phyloP scores from a whole-genome alignment of 2,329 filamentous ascomycete species.

The Aspergillus proliferans region DNA sequence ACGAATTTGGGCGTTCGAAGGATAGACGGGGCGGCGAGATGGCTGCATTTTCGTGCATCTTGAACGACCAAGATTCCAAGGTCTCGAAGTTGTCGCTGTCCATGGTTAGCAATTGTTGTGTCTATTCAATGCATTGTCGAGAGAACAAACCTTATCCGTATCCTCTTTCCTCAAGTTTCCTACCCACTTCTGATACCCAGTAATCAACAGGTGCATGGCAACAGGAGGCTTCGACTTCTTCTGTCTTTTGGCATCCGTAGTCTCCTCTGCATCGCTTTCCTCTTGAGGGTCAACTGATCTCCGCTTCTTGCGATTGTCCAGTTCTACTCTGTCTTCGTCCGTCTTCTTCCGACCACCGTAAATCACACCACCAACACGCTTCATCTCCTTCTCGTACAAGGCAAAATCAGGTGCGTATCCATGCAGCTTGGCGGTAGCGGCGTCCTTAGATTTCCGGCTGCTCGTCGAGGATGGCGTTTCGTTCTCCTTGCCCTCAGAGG shows the following conservation, averaged over 20 bases:
- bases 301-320: slow-evolving; percentile 35
- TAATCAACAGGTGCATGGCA: slow-evolving; percentile 70
- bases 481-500: slow-evolving; percentile 69
- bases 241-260: slow-evolving; percentile 56
- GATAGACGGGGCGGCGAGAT: slow-evolving; percentile 79
- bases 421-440: slow-evolving; percentile 71
- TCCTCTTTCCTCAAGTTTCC: slow-evolving; percentile 68
- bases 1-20: slow-evolving; percentile 93
- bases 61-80: slow-evolving; percentile 75
- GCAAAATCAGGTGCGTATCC: slow-evolving; percentile 76
- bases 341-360: slow-evolving; percentile 50
- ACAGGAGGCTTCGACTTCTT: slow-evolving; percentile 60
- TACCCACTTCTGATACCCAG: slow-evolving; percentile 78
- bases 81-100: slow-evolving; percentile 69
- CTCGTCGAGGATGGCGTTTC: slow-evolving; percentile 70
- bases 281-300: slow-evolving; percentile 43
- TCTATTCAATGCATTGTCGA: background rate
- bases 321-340: slow-evolving; percentile 32
- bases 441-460: slow-evolving; percentile 81
- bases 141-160: slow-evolving; percentile 63
- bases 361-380: slow-evolving; percentile 63
- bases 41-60: slow-evolving; percentile 70
- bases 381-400: slow-evolving; percentile 88
- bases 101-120: slow-evolving; percentile 8
- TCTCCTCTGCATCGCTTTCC: slow-evolving; percentile 47